A percentile compares a stretch with the other conserved stretches of the same genome.
Conservation (phyloP, 225 moss, liverwort and hornwort genomes). For the Pseudoscleropodium purum region DNA sequence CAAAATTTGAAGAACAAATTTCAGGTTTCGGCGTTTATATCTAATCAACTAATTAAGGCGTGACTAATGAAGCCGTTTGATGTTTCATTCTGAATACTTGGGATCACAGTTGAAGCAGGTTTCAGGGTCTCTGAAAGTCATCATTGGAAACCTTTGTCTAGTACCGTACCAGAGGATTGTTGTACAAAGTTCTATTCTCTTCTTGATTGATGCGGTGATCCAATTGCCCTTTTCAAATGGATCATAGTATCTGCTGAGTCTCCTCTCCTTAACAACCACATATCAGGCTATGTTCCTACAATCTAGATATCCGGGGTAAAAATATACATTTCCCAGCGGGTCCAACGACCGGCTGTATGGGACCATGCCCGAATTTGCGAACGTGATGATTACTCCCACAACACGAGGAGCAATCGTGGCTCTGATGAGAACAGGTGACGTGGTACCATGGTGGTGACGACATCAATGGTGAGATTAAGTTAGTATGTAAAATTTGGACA, state of each 20-base stretch:
- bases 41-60: not conserved
- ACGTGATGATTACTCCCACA: constrained; percentile 6
- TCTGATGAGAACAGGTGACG: not conserved
- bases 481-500: not conserved
- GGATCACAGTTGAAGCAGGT: not conserved
- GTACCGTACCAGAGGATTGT: not conserved
- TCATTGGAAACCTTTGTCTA: not conserved
- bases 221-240: not conserved
- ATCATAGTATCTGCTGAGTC: not conserved
- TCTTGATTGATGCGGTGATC: not conserved
- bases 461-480: not conserved
- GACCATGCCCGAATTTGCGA: not conserved
- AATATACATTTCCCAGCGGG: not conserved
- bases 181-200: not conserved
- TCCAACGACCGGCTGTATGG: not conserved
- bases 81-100: not conserved
- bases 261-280: not conserved
- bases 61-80: not conserved
- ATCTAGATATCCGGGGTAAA: not conserved
- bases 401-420: constrained; percentile 7
- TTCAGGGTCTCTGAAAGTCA: not conserved
- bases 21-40: not conserved
- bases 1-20: not conserved
- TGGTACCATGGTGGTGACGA: not conserved
- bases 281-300: not conserved